Percentiles rank a stretch among this genome's conserved stretches.
phyloP scores from a whole-genome alignment of 305 asterid species.

The Caryopteris hybrid region DNA sequence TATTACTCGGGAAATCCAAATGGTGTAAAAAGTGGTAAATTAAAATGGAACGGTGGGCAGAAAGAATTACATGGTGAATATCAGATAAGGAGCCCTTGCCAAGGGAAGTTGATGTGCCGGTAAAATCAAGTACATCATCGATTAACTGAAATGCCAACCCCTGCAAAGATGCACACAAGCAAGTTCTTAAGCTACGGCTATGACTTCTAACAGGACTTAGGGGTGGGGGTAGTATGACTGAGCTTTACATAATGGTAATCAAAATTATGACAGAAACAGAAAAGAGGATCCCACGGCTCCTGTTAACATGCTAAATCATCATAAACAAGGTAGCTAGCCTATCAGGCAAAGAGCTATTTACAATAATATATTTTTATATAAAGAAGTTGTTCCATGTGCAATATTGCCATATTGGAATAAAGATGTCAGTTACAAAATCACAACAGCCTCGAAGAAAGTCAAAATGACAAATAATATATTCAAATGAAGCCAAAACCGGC shows the following conservation, averaged over 20 bases:
- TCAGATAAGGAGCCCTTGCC: conserved; percentile 94
- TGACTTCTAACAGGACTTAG: background rate
- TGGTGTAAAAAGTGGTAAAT: background rate
- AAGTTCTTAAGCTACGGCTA: background rate
- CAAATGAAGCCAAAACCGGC: background rate
- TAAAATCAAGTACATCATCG: conserved; percentile 95
- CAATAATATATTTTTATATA: background rate
- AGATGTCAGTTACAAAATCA: background rate
- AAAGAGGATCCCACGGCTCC: no score
- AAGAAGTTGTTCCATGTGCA: background rate
- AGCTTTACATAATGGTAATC: no score
- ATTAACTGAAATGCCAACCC: conserved; percentile 95
- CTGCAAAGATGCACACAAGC: conserved; percentile 36
- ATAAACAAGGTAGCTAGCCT: background rate
- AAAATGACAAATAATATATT: background rate
- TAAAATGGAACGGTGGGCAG: background rate
- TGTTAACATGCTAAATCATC: background rate
- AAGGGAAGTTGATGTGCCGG: conserved; percentile 88
- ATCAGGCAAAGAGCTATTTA: background rate
- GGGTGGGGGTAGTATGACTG: no score
- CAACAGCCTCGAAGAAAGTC: background rate
- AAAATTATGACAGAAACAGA: background rate
- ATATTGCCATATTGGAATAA: background rate
- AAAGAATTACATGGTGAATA: conserved; percentile 71
- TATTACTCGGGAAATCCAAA: background rate